Evolutionary conservation across 179 eudicot species (phyloP), one percentile per base, ranked within the genome.

Genomic region (Dionaea muscipula): DNA sequence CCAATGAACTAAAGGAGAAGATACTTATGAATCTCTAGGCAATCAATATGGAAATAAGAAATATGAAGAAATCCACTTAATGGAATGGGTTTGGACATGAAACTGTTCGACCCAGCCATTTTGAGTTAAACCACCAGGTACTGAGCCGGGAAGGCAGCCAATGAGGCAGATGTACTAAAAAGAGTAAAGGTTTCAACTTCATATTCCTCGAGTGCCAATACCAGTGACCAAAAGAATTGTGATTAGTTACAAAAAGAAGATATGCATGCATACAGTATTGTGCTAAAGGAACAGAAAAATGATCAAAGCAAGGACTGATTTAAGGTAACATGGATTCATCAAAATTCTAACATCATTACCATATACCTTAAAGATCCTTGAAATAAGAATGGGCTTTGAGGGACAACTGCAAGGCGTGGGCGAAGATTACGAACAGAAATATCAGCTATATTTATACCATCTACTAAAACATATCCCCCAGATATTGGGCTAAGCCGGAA

Each of bases 301-400:
- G 21, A 43, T 18, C 5, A n/a, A 3, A n/a, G 5, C 36, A 4
- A 4, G 4, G 36, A 4, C n/a, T n/a, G n/a, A n/a, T n/a, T n/a
- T n/a, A n/a, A n/a, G 36, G 4, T 18, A 10, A 43, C 20, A 18
- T 43, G 5, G 47, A 21, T n/a, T 3, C 10, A 6, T 43, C 47
- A 17, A 39, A 15, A 11, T 12, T 3, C 36, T 4, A 39, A 39
- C 17, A 31, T 31, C 35, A n/a, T 11, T 31, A 31, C 19, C 10
- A 15, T 33, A 9, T 75, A 88, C 99, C 99, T 84, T 68, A 93
- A 57, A 27, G 96, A 77, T 70, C 98, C 98, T 72, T 87, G 86
- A 68, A 87, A 91, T 61, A 93, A 74, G 73, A 93, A 88, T 24
- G 99, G 99, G 65, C 70, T 85, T 67, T 93, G 99, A 23, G 99